Percentiles rank a stretch among this genome's conserved stretches.
These are phyloP conservation scores for Cichorium intybus DNA, from an alignment of 140 eudicot species.

Conservation along the genomic window DNA sequence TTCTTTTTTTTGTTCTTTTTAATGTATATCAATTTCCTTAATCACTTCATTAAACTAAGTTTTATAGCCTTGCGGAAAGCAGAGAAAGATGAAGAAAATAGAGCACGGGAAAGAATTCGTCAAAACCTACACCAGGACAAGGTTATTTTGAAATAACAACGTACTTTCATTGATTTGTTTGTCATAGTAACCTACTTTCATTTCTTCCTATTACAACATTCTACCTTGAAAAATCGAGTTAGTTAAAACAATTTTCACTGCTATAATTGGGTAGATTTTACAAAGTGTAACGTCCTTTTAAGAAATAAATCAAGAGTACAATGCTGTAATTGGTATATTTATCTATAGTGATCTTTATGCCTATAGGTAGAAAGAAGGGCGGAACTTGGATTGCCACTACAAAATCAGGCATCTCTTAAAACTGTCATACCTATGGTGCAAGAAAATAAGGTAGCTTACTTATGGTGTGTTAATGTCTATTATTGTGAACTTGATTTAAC, in stretches of 20 bases:
- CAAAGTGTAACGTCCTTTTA: too few relatives aligned
- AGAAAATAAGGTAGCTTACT: conserved; percentile 32
- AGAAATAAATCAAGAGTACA: too few relatives aligned
- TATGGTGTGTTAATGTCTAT: conserved; percentile 1
- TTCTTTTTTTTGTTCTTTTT: not conserved
- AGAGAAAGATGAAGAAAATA: conserved; percentile 71
- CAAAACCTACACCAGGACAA: conserved; percentile 68
- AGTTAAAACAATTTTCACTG: too few relatives aligned
- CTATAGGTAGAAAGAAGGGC: conserved; percentile 67
- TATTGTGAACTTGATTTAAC: not conserved
- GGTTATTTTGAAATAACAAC: conserved; percentile 37
- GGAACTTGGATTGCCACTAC: conserved; percentile 35
- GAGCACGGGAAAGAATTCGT: conserved; percentile 60
- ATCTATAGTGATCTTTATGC: not conserved
- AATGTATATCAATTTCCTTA: not conserved
- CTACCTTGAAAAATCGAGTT: too few relatives aligned
- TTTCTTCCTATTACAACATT: too few relatives aligned
- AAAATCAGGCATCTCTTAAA: conserved; percentile 28
- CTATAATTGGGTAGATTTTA: too few relatives aligned
- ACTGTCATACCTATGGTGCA: conserved; percentile 24
- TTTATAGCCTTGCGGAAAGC: conserved; percentile 53
- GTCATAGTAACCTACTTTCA: too few relatives aligned
- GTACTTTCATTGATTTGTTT: too few relatives aligned
- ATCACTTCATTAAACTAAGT: conserved; percentile 35
- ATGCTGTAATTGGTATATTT: too few relatives aligned